Evolutionary conservation across 2,329 filamentous ascomycete genomes (phyloP), one percentile per base, ranked within the genome.

Genomic region (Hymenoscyphus infarciens): DNA sequence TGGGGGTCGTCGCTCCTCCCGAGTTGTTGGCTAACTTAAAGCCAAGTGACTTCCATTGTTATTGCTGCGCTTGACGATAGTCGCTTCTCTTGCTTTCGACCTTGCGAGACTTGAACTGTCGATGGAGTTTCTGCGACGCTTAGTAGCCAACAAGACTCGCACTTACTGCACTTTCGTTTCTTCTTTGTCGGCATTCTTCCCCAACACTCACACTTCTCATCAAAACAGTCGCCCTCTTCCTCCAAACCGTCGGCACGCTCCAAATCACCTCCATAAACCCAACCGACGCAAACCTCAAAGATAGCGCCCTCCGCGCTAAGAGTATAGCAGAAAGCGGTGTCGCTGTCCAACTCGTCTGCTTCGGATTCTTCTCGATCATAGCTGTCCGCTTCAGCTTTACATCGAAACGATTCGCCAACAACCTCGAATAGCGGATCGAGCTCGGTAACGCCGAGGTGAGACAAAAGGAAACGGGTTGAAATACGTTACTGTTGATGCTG

Each of bases 331-430:
- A 77, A 19, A 68, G 70, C 3, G 78, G 78, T n/a, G 75, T 79
- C 6, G 72, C 72, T n/a, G 63, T 79, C 1, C 79, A 82, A 62
- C 72, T 82, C 13, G 68, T 67, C 0, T 79, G 77, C 1, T 82
- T 82, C 62, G 79, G 79, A 0, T 70, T 82, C 2, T 82, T 82
- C 61, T 75, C 74, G 4, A 61, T 82, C 29, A 71, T 80, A 5
- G 79, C 79, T 0, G 71, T 75, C 2, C 76, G 80, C 6, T 82
- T 82, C 67, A 78, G 81, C 65, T 79, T 80, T 60, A 78, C 76
- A 4, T 79, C 77, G 1, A 76, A 73, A 61, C 70, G 69, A 27
- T 80, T 79, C 66, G 67, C 66, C 5, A 64, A 67, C 6, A 64
- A 65, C 11, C 69, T 76, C 8, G 64, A 71, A 19, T 65, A 75